Conservation (phyloP, 257 asterid species). For the Sherardia arvensis region DNA sequence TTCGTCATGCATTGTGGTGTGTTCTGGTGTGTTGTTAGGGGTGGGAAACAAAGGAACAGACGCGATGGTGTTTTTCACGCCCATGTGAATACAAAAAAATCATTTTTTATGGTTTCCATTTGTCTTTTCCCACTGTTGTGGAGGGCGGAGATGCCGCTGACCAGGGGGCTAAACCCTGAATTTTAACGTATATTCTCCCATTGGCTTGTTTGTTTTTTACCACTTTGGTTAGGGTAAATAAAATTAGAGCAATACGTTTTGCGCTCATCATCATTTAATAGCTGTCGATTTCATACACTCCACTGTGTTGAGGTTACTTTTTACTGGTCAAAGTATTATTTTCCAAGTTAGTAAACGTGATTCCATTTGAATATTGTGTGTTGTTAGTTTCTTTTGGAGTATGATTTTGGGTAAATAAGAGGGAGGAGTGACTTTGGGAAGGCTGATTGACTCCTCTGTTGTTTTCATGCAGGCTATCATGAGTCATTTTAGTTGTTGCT, state of each 20-base stretch:
- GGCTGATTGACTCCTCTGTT: not conserved
- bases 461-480: too few relatives aligned
- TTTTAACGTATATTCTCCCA: too few relatives aligned
- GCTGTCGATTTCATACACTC: not conserved
- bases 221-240: not conserved
- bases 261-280: not conserved
- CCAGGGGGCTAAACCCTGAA: too few relatives aligned
- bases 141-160: not conserved
- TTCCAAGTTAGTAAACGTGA: not conserved
- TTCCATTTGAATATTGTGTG: not conserved
- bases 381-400: not conserved
- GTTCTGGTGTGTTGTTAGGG: not conserved
- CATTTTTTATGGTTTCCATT: not conserved
- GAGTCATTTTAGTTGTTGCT: not conserved
- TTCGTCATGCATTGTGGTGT: not conserved
- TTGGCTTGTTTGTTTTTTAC: not conserved
- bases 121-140: not conserved
- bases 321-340: not conserved
- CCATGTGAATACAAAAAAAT: too few relatives aligned
- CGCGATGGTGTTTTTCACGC: constrained; percentile 3
- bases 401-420: too few relatives aligned
- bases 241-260: not conserved
- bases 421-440: too few relatives aligned
- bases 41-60: too few relatives aligned
- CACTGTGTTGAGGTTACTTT: not conserved